Evolutionary conservation across 257 asterid species (phyloP), one percentile per base, ranked within the genome.

Genomic region (Solanum sparsipilum): DNA sequence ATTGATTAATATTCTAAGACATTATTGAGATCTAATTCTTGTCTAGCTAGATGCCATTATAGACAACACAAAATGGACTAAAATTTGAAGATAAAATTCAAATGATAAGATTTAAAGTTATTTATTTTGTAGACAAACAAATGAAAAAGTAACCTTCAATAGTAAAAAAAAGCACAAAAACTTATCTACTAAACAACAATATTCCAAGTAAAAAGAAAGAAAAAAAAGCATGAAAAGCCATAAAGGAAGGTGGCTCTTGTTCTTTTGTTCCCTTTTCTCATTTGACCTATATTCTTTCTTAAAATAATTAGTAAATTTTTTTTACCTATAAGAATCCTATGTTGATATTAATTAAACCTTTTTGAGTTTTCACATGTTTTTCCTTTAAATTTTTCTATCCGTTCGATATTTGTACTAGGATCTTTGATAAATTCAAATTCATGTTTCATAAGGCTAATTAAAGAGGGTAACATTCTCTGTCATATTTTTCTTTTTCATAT

Each of bases 21-120:
- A 84, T 32, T 58, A 88, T 86, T 91, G 89, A 90, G 92, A 88
- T 93, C 92, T 89, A 91, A 91, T 78, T 87, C 91, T 88, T 92
- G 95, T 92, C 91, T 87, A 91, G 75, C 92, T 87, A 91, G 75
- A 87, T 89, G 88, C 86, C 87, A 38, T 86, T 79, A 18, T 56
- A 72, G 88, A 75, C 78, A 78, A 41, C 31, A 39, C 73, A 46
- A 68, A 79, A 87, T 87, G 39, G 72, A 21, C 38, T 86, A 87
- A 8, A 65, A 52, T 70, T 70, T 58, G 34, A 35, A 34, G 18
- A 75, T 34, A 87, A 23, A 34, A 75, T 23, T 46, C 27, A 73
- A 31, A 72, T 18, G 36, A 86, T 35, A 46, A 32, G 20, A 39
- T 34, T 48, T 71, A 72, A 35, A 73, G 39, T 23, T 70, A 46